Evolutionary conservation across 805 yeast species (phyloP), one percentile per base, ranked within the genome.

Genomic region (Ogataea trehaloabstinens): DNA sequence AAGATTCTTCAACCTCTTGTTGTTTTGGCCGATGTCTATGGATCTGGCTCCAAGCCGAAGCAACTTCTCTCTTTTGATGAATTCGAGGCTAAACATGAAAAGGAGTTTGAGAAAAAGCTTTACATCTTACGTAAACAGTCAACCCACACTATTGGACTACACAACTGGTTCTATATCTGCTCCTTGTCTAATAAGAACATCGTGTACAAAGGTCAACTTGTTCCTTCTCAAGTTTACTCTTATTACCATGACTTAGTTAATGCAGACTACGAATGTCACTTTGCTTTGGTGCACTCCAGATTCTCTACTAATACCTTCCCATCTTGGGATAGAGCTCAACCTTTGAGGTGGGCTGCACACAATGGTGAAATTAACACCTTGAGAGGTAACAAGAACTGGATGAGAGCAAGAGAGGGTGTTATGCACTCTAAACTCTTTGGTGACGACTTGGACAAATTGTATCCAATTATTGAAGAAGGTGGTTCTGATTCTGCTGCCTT

Each of bases 241-340:
- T 91, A 93, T 69, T 91, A 90, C 70, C 89, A 87, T 61, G 99
- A 91, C 66, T 75, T 91, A 60, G 83, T 80, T 46, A 89, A 88
- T 62, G 91, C 89, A 19, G 93, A 89, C 58, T 91, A 81, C 66
- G 91, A 88, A 68, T 93, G 95, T 32, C 97, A 90, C 60, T 87
- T 93, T 73, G 95, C 97, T 12, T 74, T 91, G 29, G 98, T 91
- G 36, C 99, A 91, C 70, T 90, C 98, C 18, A 80, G 99, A 63
- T 91, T 91, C 74, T 89, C 97, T 41, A 91, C 99, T 22, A 91
- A 91, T 66, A 91, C 99, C 34, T 91, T 91, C 79, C 99, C 99
- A 34, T 88, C 96, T n/a, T 91, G 99, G 99, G 99, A 93, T 68
- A 80, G 99, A 67, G 98, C 99, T 18, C 99, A 91, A 68, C 99